Base-by-base conservation (phyloP, 805 yeast species). In the Candida sphagnicola region DNA sequence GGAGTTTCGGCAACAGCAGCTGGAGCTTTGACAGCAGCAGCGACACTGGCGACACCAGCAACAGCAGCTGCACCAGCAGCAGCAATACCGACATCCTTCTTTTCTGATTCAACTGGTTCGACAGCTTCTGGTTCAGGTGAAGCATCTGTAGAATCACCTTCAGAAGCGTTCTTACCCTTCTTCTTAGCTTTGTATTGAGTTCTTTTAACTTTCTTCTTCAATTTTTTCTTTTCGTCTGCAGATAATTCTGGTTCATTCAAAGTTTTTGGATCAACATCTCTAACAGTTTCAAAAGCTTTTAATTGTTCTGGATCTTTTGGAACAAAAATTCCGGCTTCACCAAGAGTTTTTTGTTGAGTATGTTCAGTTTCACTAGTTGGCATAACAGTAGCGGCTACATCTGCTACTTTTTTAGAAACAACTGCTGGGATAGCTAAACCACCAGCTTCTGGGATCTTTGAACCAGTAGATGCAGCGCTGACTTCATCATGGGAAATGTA, bases 301-400 rank as follows among this genome's bases (percentile, higher is more conserved):
- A 86, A 76, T n/a, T 77, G 72, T 31, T 72, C 74, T 14, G 86
- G 73, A 53, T 84, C 74, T 30, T 65, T 51, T 34, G 91, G 91
- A 48, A 84, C 57, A 28, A 67, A 74, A 43, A 85, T 72, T 34
- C 95, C 95, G 19, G 93, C 88, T 53, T 84, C 90, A 35, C 87
- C 85, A 26, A 68, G 47, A 39, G 73, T 50, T 6, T 72, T 57
- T 42, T 65, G 62, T 38, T 62, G 68, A 28, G 53, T 37, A 14
- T 52, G 57, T 41, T 60, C 70, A 23, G 51, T 40, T 37, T 49
- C 38, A 4, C 12, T 10, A 10, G 50, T 39, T 14, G 73, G 72
- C 54, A 65, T 42, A 21, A 65, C 73, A 21, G 71, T 65, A 38
- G 32, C 35, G 3, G 38, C 34, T n/a, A 81, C 68, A 31, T 91